A percentile compares a stretch with the other conserved stretches of the same genome.
phyloP scores from a whole-genome alignment of 352 stramenopile species.

The Phytophthora lateralis region DNA sequence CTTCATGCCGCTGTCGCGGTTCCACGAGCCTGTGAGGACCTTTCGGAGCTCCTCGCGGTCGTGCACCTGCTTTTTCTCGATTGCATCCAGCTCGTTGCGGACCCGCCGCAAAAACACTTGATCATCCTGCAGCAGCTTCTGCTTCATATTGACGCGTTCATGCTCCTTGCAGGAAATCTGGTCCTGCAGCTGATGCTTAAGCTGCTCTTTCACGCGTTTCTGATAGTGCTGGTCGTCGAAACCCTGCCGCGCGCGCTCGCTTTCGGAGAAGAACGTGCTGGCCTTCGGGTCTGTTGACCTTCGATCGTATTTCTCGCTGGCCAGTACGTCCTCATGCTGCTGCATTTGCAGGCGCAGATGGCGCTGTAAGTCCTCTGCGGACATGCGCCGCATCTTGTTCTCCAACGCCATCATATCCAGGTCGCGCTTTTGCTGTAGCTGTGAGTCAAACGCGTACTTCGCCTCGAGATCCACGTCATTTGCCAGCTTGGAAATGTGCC shows the following conservation, averaged over 20 bases:
- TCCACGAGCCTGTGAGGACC: slow-evolving; percentile 66
- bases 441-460: slow-evolving; percentile 58
- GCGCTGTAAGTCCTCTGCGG: slow-evolving; percentile 63
- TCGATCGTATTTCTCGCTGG: slow-evolving; percentile 40
- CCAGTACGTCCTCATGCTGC: slow-evolving; percentile 30
- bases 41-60: slow-evolving; percentile 64
- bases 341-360: slow-evolving; percentile 63
- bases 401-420: slow-evolving; percentile 59
- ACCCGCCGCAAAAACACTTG: slow-evolving; percentile 57
- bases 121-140: slow-evolving; percentile 62
- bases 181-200: slow-evolving; percentile 60
- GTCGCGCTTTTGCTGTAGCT: slow-evolving; percentile 63
- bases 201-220: slow-evolving; percentile 46
- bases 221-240: slow-evolving; percentile 57
- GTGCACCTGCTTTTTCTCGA: slow-evolving; percentile 58
- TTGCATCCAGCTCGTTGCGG: slow-evolving; percentile 59
- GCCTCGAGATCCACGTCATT: slow-evolving; percentile 62
- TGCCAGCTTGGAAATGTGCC: slow-evolving; percentile 56
- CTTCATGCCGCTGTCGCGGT: slow-evolving; percentile 68
- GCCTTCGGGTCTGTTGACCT: slow-evolving; percentile 44
- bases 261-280: slow-evolving; percentile 66
- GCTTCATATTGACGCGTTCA: slow-evolving; percentile 40
- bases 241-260: slow-evolving; percentile 57
- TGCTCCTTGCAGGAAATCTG: slow-evolving; percentile 68
- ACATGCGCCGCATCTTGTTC: slow-evolving; percentile 47